These are phyloP conservation scores for Apodospora peruviana DNA, from an alignment of 495 filamentous ascomycete species.

Conservation along the genomic window DNA sequence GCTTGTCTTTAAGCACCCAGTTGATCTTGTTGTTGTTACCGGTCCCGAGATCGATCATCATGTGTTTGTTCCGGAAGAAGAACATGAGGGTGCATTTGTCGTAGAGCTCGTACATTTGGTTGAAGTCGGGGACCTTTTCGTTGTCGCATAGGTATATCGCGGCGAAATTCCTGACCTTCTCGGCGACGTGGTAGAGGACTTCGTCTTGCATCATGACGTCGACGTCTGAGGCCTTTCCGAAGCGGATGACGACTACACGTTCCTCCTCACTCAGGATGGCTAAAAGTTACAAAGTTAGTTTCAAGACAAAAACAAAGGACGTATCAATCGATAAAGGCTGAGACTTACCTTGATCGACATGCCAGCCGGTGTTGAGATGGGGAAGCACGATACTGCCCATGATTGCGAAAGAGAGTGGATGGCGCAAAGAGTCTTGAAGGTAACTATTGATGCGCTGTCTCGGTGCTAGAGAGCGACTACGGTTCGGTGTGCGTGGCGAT, in stretches of 20 bases:
- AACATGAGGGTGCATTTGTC: constrained; percentile 65
- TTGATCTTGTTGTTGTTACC: constrained; percentile 97
- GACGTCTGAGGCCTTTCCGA: constrained; percentile 74
- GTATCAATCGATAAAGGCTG: constrained; percentile 53
- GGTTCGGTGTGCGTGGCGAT: too few relatives aligned
- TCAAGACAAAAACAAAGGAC: not conserved
- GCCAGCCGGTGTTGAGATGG: constrained; percentile 89
- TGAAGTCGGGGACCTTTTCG: constrained; percentile 95
- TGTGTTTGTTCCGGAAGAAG: constrained; percentile 98
- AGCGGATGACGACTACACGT: constrained; percentile 90
- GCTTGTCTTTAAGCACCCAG: constrained; percentile 96
- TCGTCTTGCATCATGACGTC: constrained; percentile 91
- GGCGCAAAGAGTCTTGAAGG: too few relatives aligned
- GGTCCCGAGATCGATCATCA: constrained; percentile 98
- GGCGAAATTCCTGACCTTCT: constrained; percentile 82
- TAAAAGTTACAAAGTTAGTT: too few relatives aligned
- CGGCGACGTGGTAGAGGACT: constrained; percentile 85
- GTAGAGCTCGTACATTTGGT: constrained; percentile 84
- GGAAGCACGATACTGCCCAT: constrained; percentile 94
- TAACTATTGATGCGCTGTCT: too few relatives aligned
- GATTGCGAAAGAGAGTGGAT: not conserved
- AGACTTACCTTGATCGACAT: constrained; percentile 78
- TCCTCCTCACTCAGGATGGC: constrained; percentile 64
- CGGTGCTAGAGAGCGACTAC: too few relatives aligned
- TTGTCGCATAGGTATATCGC: constrained; percentile 97